Base-by-base conservation (phyloP, 1,284 basidiomycete species). In the Ganoderma lingzhi region DNA sequence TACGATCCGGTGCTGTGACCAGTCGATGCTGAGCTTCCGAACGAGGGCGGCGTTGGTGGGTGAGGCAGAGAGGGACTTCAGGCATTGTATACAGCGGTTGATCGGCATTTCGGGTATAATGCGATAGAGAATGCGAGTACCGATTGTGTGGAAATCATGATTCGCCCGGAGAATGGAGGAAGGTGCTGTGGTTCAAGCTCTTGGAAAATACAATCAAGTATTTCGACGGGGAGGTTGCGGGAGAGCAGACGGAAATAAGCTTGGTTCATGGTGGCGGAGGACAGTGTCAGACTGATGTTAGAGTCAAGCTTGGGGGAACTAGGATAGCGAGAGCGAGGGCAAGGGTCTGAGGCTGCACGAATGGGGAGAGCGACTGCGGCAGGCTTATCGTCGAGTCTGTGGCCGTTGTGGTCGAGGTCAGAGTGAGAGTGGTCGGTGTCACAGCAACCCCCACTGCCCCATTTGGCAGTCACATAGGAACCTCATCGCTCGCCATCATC, bases 41-140 rank as follows among this genome's bases (percentile, higher is more conserved):
- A 89, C 86, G 60, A 85, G 77, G 1, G 72, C 71, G 2, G 83
- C 74, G 41, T 85, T 76, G 45, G 74, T 28, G 1, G 80, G 71
- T 64, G 80, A 82, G 2, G 69, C 65, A 8, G 82, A 75, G 44
- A 90, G 81, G 0, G 81, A 80, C 19, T 78, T 78, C 65, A 88
- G 73, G 63, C 87, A 85, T 1, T 62, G 70, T 0, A 87, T 63
- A 19, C 80, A 76, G 6, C 77, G 78, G 1, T 42, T 68, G 0
- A 83, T 77, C 0, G 77, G 64, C 9, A 84, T 70, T n/a, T 83
- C 78, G 2, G 74, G 71, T 45, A 89, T 82, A 48, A 79, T 75
- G 63, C 84, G 83, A 69, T 90, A 90, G 6, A 90, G 78, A 5
- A 82, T 69, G 3, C 85, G 84, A 5, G 76, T 77, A 2, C 82